Evolutionary conservation across 306 rosid genomes (phyloP).

Genomic region (Pyrus communis): DNA sequence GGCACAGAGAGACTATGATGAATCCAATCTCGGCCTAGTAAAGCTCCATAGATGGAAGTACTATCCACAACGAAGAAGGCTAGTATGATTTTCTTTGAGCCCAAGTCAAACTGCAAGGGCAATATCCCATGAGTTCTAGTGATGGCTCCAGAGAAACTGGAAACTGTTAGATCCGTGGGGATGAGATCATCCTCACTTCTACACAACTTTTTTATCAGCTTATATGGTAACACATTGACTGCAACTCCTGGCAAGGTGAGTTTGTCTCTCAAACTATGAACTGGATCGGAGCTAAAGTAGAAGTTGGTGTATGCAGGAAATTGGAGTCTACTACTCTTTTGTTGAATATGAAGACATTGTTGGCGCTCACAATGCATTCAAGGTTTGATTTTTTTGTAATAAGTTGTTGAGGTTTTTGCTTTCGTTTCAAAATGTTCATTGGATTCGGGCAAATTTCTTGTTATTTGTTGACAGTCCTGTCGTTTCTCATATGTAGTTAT

Average conservation of each 20-base stretch:
- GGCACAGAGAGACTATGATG: too few relatives aligned
- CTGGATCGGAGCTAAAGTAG: slow-evolving; percentile 10
- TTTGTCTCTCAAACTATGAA: slow-evolving; percentile 1
- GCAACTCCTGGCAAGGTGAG: slow-evolving; percentile 44
- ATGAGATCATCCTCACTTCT: too few relatives aligned
- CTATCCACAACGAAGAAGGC: too few relatives aligned
- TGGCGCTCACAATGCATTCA: slow-evolving; percentile 76
- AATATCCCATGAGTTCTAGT: too few relatives aligned
- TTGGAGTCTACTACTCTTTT: slow-evolving; percentile 89
- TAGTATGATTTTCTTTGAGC: too few relatives aligned
- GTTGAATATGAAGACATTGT: slow-evolving; percentile 83
- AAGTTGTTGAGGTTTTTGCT: background rate
- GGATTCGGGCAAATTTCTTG: background rate
- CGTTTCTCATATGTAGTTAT: background rate
- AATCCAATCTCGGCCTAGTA: too few relatives aligned
- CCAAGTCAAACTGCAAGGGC: too few relatives aligned
- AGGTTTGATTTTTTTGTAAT: slow-evolving; percentile 37
- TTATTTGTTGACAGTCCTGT: background rate
- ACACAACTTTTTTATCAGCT: too few relatives aligned
- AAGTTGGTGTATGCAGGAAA: slow-evolving; percentile 19
- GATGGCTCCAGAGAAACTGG: too few relatives aligned
- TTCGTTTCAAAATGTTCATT: background rate
- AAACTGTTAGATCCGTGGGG: too few relatives aligned
- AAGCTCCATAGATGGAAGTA: too few relatives aligned
- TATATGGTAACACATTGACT: too few relatives aligned